Conservation (phyloP, 441 rosid genomes). For the Erodium moschatum region DNA sequence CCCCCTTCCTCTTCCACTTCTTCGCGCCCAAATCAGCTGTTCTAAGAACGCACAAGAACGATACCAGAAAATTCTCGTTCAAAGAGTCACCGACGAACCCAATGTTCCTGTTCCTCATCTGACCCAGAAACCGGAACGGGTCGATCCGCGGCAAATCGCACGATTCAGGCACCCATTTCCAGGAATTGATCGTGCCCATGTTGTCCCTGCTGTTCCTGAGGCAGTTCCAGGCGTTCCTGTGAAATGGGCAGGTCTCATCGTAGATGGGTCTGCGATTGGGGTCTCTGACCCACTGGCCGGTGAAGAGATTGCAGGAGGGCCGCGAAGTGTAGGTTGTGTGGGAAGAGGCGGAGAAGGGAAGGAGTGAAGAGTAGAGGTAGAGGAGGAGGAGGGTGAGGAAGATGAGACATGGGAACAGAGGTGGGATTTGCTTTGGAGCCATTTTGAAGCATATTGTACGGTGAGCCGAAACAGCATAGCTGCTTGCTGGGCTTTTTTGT, state of each 20-base stretch:
- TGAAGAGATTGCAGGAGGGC: conserved; percentile 53
- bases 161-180: conserved; percentile 67
- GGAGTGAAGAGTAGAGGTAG: conserved; percentile 28
- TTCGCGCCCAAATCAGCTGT: conserved; percentile 54
- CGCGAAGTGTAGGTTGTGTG: conserved; percentile 19
- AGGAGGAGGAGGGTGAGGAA: conserved; percentile 31
- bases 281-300: conserved; percentile 56
- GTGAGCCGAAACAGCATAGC: background rate
- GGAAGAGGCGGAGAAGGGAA: conserved; percentile 24
- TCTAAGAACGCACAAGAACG: conserved; percentile 71
- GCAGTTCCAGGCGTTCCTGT: conserved; percentile 91
- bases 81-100: conserved; percentile 92
- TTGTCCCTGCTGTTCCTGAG: conserved; percentile 51
- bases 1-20: conserved; percentile 83
- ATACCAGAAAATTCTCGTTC: conserved; percentile 76
- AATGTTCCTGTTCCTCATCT: conserved; percentile 62
- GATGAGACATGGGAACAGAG: conserved; percentile 33
- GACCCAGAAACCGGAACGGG: conserved; percentile 44
- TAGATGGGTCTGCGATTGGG: conserved; percentile 37
- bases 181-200: conserved; percentile 66
- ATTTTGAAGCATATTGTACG: conserved; percentile 23
- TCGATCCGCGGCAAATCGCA: conserved; percentile 54
- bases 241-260: conserved; percentile 80
- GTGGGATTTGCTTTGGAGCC: conserved; percentile 48
- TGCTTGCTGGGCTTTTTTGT: too few relatives aligned